These are phyloP conservation scores for Quercus phellos DNA, from an alignment of 331 rosid genomes.

Conservation along the genomic window DNA sequence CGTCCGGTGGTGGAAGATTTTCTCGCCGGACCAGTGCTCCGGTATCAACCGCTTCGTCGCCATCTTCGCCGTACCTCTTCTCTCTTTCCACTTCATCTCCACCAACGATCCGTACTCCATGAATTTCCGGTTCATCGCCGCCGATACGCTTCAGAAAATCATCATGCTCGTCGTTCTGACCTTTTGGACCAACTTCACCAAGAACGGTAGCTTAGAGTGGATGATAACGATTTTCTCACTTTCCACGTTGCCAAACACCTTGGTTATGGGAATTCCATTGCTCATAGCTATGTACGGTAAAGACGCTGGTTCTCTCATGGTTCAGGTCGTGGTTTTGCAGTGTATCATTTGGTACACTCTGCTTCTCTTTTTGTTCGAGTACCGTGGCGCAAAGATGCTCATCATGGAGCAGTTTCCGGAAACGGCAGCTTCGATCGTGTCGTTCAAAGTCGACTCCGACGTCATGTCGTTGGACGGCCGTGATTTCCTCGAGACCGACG, in stretches of 20 bases:
- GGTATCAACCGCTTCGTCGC: slow-evolving; percentile 97
- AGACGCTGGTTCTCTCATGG: slow-evolving; percentile 65
- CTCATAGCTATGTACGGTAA: slow-evolving; percentile 78
- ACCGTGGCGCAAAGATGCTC: slow-evolving; percentile 79
- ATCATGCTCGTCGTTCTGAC: slow-evolving; percentile 66
- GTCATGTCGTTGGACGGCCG: slow-evolving; percentile 84
- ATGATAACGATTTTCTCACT: slow-evolving; percentile 86
- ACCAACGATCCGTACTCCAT: slow-evolving; percentile 64
- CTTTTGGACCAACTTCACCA: slow-evolving; percentile 72
- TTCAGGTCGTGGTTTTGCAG: slow-evolving; percentile 85
- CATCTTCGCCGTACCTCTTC: slow-evolving; percentile 82
- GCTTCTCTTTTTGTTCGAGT: slow-evolving; percentile 78
- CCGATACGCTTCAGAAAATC: slow-evolving; percentile 81
- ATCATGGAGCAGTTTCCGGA: slow-evolving; percentile 97
- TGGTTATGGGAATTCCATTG: slow-evolving; percentile 90
- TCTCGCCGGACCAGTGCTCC: slow-evolving; percentile 96
- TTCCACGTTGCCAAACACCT: slow-evolving; percentile 86
- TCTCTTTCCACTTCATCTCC: slow-evolving; percentile 89
- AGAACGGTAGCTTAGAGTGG: slow-evolving; percentile 85
- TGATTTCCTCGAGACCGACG: slow-evolving; percentile 89
- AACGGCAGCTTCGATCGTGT: slow-evolving; percentile 93
- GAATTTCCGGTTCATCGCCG: slow-evolving; percentile 87
- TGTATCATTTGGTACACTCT: slow-evolving; percentile 94
- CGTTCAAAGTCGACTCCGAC: slow-evolving; percentile 92
- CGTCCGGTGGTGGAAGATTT: slow-evolving; percentile 98